Conservation (phyloP, 2,329 filamentous ascomycete species). For the Colletotrichum spinosum region DNA sequence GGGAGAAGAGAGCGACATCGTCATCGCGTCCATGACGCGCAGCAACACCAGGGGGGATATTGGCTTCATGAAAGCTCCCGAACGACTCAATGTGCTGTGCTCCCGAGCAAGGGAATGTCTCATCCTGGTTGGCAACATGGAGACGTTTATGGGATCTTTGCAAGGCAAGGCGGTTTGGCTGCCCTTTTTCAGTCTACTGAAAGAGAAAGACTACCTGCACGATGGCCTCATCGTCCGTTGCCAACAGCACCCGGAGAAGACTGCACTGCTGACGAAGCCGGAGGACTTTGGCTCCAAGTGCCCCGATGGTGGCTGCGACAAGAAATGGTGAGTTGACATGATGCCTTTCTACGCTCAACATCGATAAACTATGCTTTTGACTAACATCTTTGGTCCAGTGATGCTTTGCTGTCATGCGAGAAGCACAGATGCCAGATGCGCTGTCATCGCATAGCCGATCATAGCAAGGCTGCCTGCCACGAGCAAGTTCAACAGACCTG, state of each 20-base stretch:
- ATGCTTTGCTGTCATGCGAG: constrained; percentile 55
- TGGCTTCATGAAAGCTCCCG: constrained; percentile 75
- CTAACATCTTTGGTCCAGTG: neutral
- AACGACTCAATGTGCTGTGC: constrained; percentile 77
- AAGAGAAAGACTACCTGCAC: constrained; percentile 61
- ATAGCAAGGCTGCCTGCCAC: constrained; percentile 58
- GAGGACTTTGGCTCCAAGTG: constrained; percentile 71
- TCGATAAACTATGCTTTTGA: too few species aligned
- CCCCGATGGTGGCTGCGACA: constrained; percentile 77
- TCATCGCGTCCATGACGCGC: constrained; percentile 75
- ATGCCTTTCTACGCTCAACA: too few species aligned
- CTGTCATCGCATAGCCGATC: constrained; percentile 73
- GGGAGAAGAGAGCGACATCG: constrained; percentile 80
- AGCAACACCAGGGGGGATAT: constrained; percentile 74
- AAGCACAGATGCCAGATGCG: constrained; percentile 67
- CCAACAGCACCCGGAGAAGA: constrained; percentile 66
- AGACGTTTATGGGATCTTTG: constrained; percentile 71
- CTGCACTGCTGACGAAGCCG: constrained; percentile 57
- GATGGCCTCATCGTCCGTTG: constrained; percentile 72
- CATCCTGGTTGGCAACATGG: constrained; percentile 77
- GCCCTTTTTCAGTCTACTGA: constrained; percentile 67
- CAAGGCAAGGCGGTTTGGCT: constrained; percentile 70
- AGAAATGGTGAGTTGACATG: constrained; percentile 65
- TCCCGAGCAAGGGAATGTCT: constrained; percentile 74
- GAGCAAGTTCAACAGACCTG: constrained; percentile 59